Percentiles rank a stretch among this genome's conserved stretches.
These are phyloP conservation scores for Pseudogymnoascus sp. DNA, from an alignment of 2,329 filamentous ascomycete species.

Conservation along the genomic window DNA sequence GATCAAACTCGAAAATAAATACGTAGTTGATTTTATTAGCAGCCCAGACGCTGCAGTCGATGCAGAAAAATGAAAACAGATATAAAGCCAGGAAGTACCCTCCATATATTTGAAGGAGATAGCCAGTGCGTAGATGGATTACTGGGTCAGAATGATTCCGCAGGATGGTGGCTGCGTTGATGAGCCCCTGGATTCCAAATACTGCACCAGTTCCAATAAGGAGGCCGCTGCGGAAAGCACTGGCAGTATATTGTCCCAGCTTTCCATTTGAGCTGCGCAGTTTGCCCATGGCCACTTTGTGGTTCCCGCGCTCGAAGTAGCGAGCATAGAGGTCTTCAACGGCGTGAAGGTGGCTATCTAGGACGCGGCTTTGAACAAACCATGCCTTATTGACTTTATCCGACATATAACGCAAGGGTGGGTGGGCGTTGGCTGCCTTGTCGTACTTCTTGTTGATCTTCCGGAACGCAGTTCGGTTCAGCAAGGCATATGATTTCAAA, in stretches of 20 bases:
- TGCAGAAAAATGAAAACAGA: constrained; percentile 73
- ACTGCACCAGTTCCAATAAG: constrained; percentile 60
- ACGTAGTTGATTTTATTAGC: constrained; percentile 85
- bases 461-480: constrained; percentile 88
- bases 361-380: constrained; percentile 82
- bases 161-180: constrained; percentile 48
- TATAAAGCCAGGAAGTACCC: constrained; percentile 83
- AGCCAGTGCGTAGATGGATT: constrained; percentile 48
- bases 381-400: constrained; percentile 85
- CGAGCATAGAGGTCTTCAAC: constrained; percentile 89
- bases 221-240: constrained; percentile 53
- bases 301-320: constrained; percentile 90
- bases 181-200: constrained; percentile 56
- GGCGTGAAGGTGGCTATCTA: constrained; percentile 70
- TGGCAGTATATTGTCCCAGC: constrained; percentile 46
- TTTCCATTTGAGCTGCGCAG: constrained; percentile 63
- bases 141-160: constrained; percentile 40
- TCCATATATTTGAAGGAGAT: constrained; percentile 80
- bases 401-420: constrained; percentile 72
- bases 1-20: constrained; percentile 95
- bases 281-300: constrained; percentile 83
- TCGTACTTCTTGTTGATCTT: constrained; percentile 99
- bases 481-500: constrained; percentile 79
- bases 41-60: constrained; percentile 79
- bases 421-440: constrained; percentile 74